Evolutionary conservation across 345 rosid species (phyloP).

Genomic region (Euphorbia tirucalli): DNA sequence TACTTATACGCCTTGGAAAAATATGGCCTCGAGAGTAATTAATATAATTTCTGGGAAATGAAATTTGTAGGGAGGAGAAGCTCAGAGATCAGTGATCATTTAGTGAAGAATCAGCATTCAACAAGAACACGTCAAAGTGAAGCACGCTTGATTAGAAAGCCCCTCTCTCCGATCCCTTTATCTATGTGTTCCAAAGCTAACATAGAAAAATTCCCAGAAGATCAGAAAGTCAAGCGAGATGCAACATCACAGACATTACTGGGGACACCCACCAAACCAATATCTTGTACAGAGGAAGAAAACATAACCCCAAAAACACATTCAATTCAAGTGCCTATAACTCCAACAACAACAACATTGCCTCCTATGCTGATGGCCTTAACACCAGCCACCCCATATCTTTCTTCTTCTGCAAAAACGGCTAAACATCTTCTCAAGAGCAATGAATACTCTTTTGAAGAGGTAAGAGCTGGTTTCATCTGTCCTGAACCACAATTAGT

Average conservation of each 20-base stretch:
- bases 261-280: slow-evolving; percentile 22
- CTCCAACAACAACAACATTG: slow-evolving; percentile 43
- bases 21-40: background rate
- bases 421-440: slow-evolving; percentile 14
- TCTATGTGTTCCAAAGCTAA: slow-evolving; percentile 38
- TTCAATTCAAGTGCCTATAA: slow-evolving; percentile 38
- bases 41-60: background rate
- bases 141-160: slow-evolving; percentile 41
- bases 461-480: slow-evolving; percentile 39
- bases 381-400: slow-evolving; percentile 56
- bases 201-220: slow-evolving; percentile 42
- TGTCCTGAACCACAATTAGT: slow-evolving; percentile 5
- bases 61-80: slow-evolving; percentile 46
- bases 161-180: slow-evolving; percentile 58
- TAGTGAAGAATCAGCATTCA: slow-evolving; percentile 32
- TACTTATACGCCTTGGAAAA: too few species aligned
- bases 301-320: slow-evolving; percentile 31
- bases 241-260: slow-evolving; percentile 21
- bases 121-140: slow-evolving; percentile 30
- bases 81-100: slow-evolving; percentile 51
- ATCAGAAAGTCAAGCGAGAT: slow-evolving; percentile 27
- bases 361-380: slow-evolving; percentile 53
- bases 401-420: slow-evolving; percentile 13
- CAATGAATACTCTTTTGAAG: slow-evolving; percentile 47
- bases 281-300: slow-evolving; percentile 28